Conservation (phyloP, 2,329 filamentous ascomycete species). For the Aureobasidium sp. region DNA sequence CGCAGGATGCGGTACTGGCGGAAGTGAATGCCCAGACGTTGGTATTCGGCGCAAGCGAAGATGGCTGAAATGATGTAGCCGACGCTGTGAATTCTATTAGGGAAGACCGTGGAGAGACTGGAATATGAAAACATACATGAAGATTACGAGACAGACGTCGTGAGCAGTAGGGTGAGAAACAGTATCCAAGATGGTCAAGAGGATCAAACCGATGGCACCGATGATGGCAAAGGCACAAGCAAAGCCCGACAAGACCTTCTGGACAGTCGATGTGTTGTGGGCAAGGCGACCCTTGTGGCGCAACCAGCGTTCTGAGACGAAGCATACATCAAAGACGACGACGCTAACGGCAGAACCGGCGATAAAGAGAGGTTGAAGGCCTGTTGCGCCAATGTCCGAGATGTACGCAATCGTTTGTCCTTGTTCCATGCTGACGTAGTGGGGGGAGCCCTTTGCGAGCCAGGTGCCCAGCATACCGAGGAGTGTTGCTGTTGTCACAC, state of each 20-base stretch:
- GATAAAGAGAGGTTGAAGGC: conserved; percentile 72
- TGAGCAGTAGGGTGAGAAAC: conserved; percentile 60
- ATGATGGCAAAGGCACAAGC: conserved; percentile 63
- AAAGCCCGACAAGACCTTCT: conserved; percentile 57
- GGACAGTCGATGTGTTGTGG: conserved; percentile 58
- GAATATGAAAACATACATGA: conserved; percentile 48
- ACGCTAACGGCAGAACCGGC: conserved; percentile 64
- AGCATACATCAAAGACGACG: conserved; percentile 72
- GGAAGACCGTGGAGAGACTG: neutral
- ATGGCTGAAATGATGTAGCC: conserved; percentile 82
- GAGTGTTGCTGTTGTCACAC: conserved; percentile 48
- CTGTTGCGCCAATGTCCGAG: conserved; percentile 50
- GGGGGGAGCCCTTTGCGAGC: conserved; percentile 50
- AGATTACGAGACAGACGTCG: conserved; percentile 69
- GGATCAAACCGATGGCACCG: conserved; percentile 73
- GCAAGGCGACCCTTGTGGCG: conserved; percentile 73
- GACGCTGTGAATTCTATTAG: conserved; percentile 28
- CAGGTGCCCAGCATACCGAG: conserved; percentile 66
- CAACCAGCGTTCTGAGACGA: conserved; percentile 76
- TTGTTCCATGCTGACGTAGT: conserved; percentile 55
- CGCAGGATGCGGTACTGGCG: conserved; percentile 67
- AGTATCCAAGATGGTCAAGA: conserved; percentile 82
- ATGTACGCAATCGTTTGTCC: conserved; percentile 53
- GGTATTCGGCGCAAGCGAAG: conserved; percentile 86
- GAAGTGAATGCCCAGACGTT: conserved; percentile 74